A percentile compares a stretch with the other conserved stretches of the same genome.
Conservation (phyloP, 106 monocot genomes). For the Dendrobium catenatum region DNA sequence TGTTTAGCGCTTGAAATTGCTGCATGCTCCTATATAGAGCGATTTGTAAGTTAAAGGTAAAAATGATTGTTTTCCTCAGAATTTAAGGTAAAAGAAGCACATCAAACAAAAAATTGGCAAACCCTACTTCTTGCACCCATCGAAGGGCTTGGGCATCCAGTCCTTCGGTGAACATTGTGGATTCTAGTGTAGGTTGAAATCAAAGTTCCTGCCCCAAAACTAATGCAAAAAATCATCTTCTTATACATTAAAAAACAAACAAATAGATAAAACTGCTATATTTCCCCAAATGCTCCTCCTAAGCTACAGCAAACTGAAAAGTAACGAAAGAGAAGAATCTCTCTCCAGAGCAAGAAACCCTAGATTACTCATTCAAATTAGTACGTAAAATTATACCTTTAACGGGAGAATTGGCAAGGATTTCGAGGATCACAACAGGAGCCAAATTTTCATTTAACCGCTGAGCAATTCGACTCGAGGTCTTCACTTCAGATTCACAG, state of each 20-base stretch:
- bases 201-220: background rate
- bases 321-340: background rate
- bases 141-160: background rate
- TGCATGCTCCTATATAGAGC: background rate
- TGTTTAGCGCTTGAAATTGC: background rate
- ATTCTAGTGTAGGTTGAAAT: background rate
- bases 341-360: background rate
- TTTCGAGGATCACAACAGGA: background rate
- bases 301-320: background rate
- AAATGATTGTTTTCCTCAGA: background rate
- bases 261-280: background rate
- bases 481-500: background rate
- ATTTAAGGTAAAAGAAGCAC: background rate
- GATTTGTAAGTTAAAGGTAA: background rate
- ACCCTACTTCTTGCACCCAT: constrained; percentile 5
- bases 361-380: background rate
- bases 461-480: background rate
- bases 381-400: background rate
- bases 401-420: background rate
- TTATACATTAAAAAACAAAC: background rate
- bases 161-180: constrained; percentile 5
- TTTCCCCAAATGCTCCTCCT: no score
- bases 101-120: background rate
- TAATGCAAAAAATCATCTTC: background rate
- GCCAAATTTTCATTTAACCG: background rate